Conservation (phyloP, 257 asterid genomes). For the Gynochthodes officinalis region DNA sequence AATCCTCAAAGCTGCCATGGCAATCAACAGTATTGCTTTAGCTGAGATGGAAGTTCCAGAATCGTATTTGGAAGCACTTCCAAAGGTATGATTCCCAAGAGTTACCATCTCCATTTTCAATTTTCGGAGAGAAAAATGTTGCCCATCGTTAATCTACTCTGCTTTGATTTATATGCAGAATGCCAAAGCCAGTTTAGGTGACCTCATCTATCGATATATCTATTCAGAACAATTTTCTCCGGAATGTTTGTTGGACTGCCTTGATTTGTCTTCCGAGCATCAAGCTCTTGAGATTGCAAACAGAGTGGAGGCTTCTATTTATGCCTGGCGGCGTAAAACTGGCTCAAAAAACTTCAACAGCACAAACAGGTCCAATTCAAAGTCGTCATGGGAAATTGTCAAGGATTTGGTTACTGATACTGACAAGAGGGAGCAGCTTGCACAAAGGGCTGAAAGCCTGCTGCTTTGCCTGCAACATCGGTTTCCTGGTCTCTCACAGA, state of each 20-base stretch:
- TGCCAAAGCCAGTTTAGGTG: constrained; percentile 67
- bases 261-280: constrained; percentile 70
- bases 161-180: constrained; percentile 40
- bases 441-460: constrained; percentile 68
- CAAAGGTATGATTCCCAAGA: constrained; percentile 45
- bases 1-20: constrained; percentile 86
- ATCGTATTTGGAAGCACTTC: constrained; percentile 62
- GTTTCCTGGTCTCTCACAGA: constrained; percentile 84
- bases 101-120: neutral
- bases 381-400: constrained; percentile 76
- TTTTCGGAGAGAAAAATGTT: neutral
- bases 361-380: constrained; percentile 47
- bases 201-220: constrained; percentile 55
- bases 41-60: constrained; percentile 78
- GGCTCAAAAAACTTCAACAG: constrained; percentile 38
- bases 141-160: neutral
- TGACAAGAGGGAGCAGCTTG: constrained; percentile 53
- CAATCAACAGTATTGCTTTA: constrained; percentile 60
- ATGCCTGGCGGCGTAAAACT: constrained; percentile 51
- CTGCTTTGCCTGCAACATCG: constrained; percentile 58
- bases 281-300: constrained; percentile 75
- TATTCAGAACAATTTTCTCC: constrained; percentile 64
- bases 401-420: constrained; percentile 67
- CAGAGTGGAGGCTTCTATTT: constrained; percentile 61
- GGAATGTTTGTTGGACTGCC: constrained; percentile 71